phyloP scores from a whole-genome alignment of 306 rosid species.

The Medicago lupulina region DNA sequence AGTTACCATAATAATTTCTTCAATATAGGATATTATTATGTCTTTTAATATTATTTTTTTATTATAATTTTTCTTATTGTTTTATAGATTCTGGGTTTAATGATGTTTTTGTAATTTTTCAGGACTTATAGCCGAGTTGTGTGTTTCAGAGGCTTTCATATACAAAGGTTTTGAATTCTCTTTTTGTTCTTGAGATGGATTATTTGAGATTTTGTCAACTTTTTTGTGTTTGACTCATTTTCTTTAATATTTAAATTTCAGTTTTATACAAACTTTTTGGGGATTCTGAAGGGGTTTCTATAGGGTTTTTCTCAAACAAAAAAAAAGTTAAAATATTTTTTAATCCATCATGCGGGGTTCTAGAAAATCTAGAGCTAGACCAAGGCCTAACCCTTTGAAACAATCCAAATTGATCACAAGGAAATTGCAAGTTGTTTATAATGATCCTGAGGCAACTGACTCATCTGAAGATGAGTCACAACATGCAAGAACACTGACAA shows the following conservation, averaged over 20 bases:
- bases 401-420: conserved; percentile 44
- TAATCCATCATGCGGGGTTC: conserved; percentile 44
- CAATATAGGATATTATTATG: too few relatives aligned
- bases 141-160: conserved; percentile 69
- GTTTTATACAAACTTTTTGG: neutral
- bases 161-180: conserved; percentile 58
- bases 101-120: conserved; percentile 33
- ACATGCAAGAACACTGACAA: conserved; percentile 11
- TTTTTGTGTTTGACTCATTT: neutral
- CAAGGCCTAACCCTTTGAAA: neutral
- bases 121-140: conserved; percentile 79
- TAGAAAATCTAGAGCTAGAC: conserved; percentile 47
- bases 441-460: conserved; percentile 81
- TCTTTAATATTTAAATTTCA: neutral
- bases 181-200: conserved; percentile 75
- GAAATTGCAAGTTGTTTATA: conserved; percentile 60
- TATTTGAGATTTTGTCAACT: conserved; percentile 35
- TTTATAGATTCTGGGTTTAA: neutral
- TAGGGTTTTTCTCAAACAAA: conserved; percentile 35
- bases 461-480: conserved; percentile 73
- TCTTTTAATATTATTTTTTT: neutral
- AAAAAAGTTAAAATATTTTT: neutral
- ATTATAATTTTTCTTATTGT: neutral
- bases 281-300: conserved; percentile 51
- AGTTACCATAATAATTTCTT: too few relatives aligned